Conservation (phyloP, 2,329 filamentous ascomycete genomes). For the Byssochlamys sp. region DNA sequence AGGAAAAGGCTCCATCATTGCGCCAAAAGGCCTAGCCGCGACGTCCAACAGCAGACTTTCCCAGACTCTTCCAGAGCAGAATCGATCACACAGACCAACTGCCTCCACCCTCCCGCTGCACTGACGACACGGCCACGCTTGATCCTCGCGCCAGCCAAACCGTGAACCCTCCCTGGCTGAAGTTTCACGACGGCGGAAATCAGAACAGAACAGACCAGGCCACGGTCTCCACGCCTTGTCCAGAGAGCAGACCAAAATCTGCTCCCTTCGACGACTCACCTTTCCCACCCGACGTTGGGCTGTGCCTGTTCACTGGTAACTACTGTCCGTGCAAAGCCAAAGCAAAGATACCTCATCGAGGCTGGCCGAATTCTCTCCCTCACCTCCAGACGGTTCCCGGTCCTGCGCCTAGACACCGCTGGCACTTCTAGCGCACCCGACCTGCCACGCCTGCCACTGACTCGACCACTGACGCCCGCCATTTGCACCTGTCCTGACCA, state of each 20-base stretch:
- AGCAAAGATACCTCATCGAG: not conserved
- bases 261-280: not conserved
- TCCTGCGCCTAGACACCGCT: constrained; percentile 1
- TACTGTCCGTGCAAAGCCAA: not conserved
- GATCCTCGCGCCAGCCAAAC: not conserved
- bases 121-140: not conserved
- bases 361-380: not conserved
- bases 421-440: constrained; percentile 1
- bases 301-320: not conserved
- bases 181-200: not conserved
- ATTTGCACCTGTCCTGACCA: constrained; percentile 4
- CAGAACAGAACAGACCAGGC: not conserved
- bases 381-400: not conserved
- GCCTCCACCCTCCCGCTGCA: not conserved
- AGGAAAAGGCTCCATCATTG: not conserved
- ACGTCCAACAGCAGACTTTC: not conserved
- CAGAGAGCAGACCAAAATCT: not conserved
- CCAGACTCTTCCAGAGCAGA: not conserved
- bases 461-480: not conserved
- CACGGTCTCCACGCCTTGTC: not conserved
- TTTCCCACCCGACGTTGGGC: not conserved
- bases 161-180: not conserved
- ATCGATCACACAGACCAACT: not conserved
- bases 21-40: not conserved
- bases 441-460: not conserved